Evolutionary conservation across 2,329 filamentous ascomycete species (phyloP), one percentile per base, ranked within the genome.

Genomic region (Xylariaceae sp.): DNA sequence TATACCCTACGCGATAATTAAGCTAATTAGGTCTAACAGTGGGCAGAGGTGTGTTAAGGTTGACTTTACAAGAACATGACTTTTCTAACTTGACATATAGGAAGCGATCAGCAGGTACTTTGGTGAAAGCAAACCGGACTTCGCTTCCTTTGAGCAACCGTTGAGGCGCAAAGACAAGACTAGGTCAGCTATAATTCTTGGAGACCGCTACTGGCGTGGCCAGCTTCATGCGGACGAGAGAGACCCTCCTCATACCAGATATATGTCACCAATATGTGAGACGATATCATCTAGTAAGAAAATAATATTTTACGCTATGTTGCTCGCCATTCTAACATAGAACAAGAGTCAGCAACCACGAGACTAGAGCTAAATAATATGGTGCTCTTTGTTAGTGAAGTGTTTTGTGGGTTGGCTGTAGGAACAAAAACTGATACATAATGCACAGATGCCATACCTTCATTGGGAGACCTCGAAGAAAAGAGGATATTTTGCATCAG

Each of bases 361-460:
- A 65, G 1, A 2, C n/a, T 29, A 29, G 40, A 58, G 6, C 53
- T 58, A 2, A 53, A 49, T 2, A 68, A 68, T 7, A 62, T 69
- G 17, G 67, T 65, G 0, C 47, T 69, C 0, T 70, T 70, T 17
- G 67, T 69, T 33, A 46, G 66, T 65, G 17, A n/a, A n/a, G n/a
- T n/a, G n/a, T n/a, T n/a, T n/a, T n/a, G n/a, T n/a, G n/a, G n/a
- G n/a, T n/a, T n/a, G n/a, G n/a, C 6, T 39, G 3, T 6, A 31
- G 5, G 3, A n/a, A 31, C 6, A 17, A 11, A 4, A 6, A 17
- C 16, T 8, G 11, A 28, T 7, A 23, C n/a, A 5, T 12, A 2
- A 33, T n/a, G n/a, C n/a, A n/a, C n/a, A 77, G 74, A 74, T 76
- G 70, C 74, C 75, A 1, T 77, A 72, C 37, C 69, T 78, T 2